phyloP scores from a whole-genome alignment of 108 stramenopile species.

The Hondaea fermentalgiana region DNA sequence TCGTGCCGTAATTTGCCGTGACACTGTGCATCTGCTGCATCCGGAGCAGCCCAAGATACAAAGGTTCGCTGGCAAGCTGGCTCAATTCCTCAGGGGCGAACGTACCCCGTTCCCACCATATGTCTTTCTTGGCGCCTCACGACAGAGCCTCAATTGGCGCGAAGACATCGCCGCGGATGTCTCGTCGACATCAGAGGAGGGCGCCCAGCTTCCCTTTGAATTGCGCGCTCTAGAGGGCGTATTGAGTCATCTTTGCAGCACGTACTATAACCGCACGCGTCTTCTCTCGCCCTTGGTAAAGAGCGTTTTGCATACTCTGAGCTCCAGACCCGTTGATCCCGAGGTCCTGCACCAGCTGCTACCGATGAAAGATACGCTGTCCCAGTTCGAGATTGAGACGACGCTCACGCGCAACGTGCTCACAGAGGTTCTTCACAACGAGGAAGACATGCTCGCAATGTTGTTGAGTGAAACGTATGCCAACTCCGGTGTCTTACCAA shows the following conservation, averaged over 20 bases:
- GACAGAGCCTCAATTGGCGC: background rate
- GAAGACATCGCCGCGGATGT: background rate
- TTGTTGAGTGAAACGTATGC: background rate
- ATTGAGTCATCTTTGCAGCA: background rate
- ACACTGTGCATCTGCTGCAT: background rate
- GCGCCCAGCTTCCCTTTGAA: background rate
- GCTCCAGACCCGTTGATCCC: background rate
- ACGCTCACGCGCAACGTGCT: background rate
- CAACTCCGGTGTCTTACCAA: background rate
- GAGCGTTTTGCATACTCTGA: background rate
- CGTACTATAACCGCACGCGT: background rate
- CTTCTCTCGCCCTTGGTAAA: background rate
- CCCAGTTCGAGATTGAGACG: background rate
- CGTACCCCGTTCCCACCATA: background rate
- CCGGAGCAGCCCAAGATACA: background rate
- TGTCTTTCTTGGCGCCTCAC: background rate
- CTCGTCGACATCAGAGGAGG: background rate
- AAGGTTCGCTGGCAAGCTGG: background rate
- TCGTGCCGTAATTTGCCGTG: background rate
- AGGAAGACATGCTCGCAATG: slow-evolving; percentile 12
- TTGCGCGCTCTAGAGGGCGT: background rate
- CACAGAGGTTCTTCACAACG: slow-evolving; percentile 3
- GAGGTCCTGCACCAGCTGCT: slow-evolving; percentile 9
- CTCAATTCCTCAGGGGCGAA: background rate
- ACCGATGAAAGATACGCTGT: slow-evolving; percentile 8